phyloP scores from a whole-genome alignment of 2,329 filamentous ascomycete genomes.

The Hymenoscyphus repandus region DNA sequence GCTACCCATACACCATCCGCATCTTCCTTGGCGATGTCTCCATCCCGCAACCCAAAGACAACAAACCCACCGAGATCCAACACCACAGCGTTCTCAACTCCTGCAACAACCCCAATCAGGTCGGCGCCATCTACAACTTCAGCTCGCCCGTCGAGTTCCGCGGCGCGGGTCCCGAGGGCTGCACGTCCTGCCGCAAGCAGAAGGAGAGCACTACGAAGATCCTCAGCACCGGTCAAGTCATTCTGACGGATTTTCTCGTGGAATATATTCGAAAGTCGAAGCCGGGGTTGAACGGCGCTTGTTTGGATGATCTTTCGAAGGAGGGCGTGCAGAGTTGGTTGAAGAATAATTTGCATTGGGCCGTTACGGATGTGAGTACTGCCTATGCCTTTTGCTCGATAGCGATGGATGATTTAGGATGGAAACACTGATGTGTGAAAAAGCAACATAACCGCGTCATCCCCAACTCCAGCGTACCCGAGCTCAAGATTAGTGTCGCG shows the following conservation, averaged over 20 bases:
- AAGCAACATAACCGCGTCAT: too few species aligned
- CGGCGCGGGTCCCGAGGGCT: constrained; percentile 6
- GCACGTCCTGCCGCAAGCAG: constrained; percentile 9
- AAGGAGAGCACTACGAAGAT: not conserved
- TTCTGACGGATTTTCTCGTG: constrained; percentile 12
- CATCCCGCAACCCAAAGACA: not conserved
- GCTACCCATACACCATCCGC: constrained; percentile 10
- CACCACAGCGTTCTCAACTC: not conserved
- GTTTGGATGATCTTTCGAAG: constrained; percentile 6
- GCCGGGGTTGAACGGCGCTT: constrained; percentile 1
- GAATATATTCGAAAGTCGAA: constrained; percentile 8
- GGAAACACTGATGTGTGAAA: too few species aligned
- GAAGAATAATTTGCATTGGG: constrained; percentile 14
- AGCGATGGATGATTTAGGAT: too few species aligned
- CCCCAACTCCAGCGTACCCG: too few species aligned
- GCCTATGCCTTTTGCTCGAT: not conserved
- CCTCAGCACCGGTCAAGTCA: constrained; percentile 12
- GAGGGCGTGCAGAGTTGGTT: constrained; percentile 9
- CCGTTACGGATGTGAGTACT: constrained; percentile 12
- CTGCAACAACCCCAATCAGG: constrained; percentile 8
- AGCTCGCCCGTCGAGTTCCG: constrained; percentile 13
- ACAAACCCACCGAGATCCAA: not conserved
- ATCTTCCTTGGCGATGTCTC: constrained; percentile 13
- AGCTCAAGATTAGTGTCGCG: constrained; percentile 13
- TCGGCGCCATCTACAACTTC: constrained; percentile 16